Conservation (phyloP, 495 filamentous ascomycete genomes). For the Podospora pseudopauciseta region DNA sequence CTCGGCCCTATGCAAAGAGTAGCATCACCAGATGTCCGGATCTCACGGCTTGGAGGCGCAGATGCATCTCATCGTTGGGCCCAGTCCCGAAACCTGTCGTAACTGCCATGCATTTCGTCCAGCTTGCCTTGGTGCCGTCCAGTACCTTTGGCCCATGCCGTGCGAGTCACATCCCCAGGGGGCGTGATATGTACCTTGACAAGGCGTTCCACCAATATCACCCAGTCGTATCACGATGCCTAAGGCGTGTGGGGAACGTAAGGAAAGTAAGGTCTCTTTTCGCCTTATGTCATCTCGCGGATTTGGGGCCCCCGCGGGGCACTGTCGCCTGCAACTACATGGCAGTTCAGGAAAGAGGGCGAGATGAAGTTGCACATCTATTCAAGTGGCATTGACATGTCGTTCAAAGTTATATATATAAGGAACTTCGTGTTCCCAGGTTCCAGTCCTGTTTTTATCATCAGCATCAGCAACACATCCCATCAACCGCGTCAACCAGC, state of each 20-base stretch:
- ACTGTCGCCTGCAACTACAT: slow-evolving; percentile 18
- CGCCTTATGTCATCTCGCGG: slow-evolving; percentile 22
- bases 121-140: background rate
- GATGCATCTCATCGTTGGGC: background rate
- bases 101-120: background rate
- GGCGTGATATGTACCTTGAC: slow-evolving; percentile 7
- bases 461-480: slow-evolving; percentile 28
- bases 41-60: slow-evolving; percentile 8
- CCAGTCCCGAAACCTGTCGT: background rate
- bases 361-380: slow-evolving; percentile 2
- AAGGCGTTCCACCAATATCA: slow-evolving; percentile 6
- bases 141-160: slow-evolving; percentile 9
- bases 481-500: slow-evolving; percentile 17
- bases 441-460: slow-evolving; percentile 27
- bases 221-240: slow-evolving; percentile 13
- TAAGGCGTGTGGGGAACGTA: slow-evolving; percentile 9
- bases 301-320: slow-evolving; percentile 13
- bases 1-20: slow-evolving; percentile 7
- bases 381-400: background rate
- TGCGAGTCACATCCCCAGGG: slow-evolving; percentile 15
- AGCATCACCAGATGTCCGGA: slow-evolving; percentile 14
- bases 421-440: slow-evolving; percentile 20
- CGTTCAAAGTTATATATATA: slow-evolving; percentile 40
- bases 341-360: slow-evolving; percentile 5
- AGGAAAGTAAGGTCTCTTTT: slow-evolving; percentile 2